Evolutionary conservation across 176 grass and related monocot genomes (phyloP), one percentile per base, ranked within the genome.

Genomic region (Poa annua): DNA sequence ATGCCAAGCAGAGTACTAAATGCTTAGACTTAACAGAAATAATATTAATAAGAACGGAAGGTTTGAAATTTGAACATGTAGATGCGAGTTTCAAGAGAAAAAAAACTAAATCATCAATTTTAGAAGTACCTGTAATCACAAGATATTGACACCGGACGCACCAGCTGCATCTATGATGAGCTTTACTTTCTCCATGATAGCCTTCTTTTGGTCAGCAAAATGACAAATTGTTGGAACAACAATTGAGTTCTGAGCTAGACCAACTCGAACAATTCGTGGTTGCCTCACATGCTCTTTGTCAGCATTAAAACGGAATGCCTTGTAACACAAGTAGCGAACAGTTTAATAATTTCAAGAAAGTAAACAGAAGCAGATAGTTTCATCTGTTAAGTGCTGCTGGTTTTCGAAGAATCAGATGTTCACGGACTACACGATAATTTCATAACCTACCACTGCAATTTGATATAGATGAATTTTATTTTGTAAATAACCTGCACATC

Each of bases 201-300:
- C 85, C 25, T 88, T 85, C 71, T 96, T 99, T 80, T 99, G 96
- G 51, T 99, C 96, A 53, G 85, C 53, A 92, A 93, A 90, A 77
- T 92, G 91, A 69, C 50, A 52, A 73, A 93, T 93, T 22, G 93
- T 99, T 36, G 96, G 89, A 85, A 90, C 52, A 51, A 68, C 76
- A 85, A 99, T 99, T 73, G 96, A 93, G 41, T 99, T 99, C 83
- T 99, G 96, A 86, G 96, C 87, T 41, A 99, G 87, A 62, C 96
- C 93, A 79, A 99, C 96, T 66, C 96, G 83, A 76, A 93, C 85
- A 80, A 92, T 80, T 78, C 75, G 79, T 54, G 67, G 86, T 62
- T 92, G 72, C 63, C 96, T 89, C 16, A 93, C 68, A 41, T 87
- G 57, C 83, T 96, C 96, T 86, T 90, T 90, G 84, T 92, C 96